Evolutionary conservation across 257 asterid genomes (phyloP), one percentile per base, ranked within the genome.

Genomic region (Solanum paucissectum): DNA sequence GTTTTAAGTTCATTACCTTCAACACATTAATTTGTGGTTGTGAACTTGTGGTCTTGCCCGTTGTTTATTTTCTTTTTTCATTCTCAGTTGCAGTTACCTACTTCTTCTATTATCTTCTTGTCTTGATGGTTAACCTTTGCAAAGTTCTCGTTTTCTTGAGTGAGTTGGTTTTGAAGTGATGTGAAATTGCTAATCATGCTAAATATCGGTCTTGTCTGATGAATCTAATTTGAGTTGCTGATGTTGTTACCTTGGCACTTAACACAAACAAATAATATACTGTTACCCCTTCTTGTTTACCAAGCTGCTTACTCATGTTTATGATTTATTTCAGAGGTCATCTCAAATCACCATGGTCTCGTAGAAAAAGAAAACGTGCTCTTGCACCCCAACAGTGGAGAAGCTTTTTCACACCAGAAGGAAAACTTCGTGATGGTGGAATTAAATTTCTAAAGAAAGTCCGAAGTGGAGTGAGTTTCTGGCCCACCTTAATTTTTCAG

Each of bases 301-400:
- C 66, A 88, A 86, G 81, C 76, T 91, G 68, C 83, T 64, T 83
- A 87, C 85, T 86, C 62, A 64, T 83, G 76, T 27, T 13, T 87
- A 25, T 84, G 87, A 71, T 88, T 85, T 90, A 77, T 91, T 88
- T 91, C 94, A 95, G 98, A 89, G 94, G 91, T 87, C 98, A 93
- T 88, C 95, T 91, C 71, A 96, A 94, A 91, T 96, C 99, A 3
- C 99, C 99, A 88, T 95, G 99, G 98, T 94, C 98, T 83, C 94
- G 97, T 82, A 93, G 98, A 90, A 96, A 95, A 91, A 93, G 98
- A 90, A 96, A 96, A 88, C 93, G 85, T 87, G 90, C 91, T 71
- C 95, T 96, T 81, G 91, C 97, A 73, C 95, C 98, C 88, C 94
- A 91, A 86, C 98, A 93, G 74, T 95, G 99, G 99, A 90, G 86